These are phyloP conservation scores for Diatrype stigma DNA, from an alignment of 2,329 filamentous ascomycete species.

Conservation along the genomic window DNA sequence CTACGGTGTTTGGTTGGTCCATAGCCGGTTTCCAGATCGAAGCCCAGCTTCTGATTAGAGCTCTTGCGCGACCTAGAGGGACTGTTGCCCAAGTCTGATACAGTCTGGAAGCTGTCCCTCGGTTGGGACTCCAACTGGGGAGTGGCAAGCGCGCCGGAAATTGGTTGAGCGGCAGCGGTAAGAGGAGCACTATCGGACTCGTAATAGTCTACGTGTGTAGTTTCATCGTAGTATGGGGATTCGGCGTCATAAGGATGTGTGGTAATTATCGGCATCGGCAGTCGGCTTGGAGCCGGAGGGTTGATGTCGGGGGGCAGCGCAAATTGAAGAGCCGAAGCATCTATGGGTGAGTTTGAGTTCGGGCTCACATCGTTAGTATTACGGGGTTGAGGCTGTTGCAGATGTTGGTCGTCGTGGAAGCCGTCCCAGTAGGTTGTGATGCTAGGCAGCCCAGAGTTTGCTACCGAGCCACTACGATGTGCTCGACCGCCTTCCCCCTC, in stretches of 20 bases:
- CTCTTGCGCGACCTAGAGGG: slow-evolving; percentile 42
- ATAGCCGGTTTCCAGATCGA: slow-evolving; percentile 55
- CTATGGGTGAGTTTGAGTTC: slow-evolving; percentile 50
- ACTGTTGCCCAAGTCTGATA: slow-evolving; percentile 49
- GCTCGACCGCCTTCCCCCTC: slow-evolving; percentile 18
- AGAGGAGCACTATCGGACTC: slow-evolving; percentile 59
- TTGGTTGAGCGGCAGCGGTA: slow-evolving; percentile 52
- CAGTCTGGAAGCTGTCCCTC: slow-evolving; percentile 55
- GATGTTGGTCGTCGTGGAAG: slow-evolving; percentile 29
- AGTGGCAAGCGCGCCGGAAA: slow-evolving; percentile 44
- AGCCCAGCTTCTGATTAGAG: slow-evolving; percentile 48
- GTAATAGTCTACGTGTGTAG: slow-evolving; percentile 35
- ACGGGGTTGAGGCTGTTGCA: slow-evolving; percentile 27
- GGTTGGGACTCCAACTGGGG: slow-evolving; percentile 36
- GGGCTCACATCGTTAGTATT: slow-evolving; percentile 31
- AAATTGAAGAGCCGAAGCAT: slow-evolving; percentile 48
- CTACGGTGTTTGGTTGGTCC: slow-evolving; percentile 48
- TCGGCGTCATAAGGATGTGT: slow-evolving; percentile 28
- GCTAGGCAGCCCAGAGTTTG: slow-evolving; percentile 32
- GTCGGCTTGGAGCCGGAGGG: slow-evolving; percentile 24
- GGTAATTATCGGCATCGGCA: slow-evolving; percentile 19
- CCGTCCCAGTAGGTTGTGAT: slow-evolving; percentile 52
- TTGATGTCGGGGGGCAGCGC: slow-evolving; percentile 51
- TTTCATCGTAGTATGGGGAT: slow-evolving; percentile 39
- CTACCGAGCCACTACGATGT: slow-evolving; percentile 21